A percentile compares a stretch with the other conserved stretches of the same genome.
These are phyloP conservation scores for Saussurea involucrata DNA, from an alignment of 129 eudicot genomes.

Conservation along the genomic window DNA sequence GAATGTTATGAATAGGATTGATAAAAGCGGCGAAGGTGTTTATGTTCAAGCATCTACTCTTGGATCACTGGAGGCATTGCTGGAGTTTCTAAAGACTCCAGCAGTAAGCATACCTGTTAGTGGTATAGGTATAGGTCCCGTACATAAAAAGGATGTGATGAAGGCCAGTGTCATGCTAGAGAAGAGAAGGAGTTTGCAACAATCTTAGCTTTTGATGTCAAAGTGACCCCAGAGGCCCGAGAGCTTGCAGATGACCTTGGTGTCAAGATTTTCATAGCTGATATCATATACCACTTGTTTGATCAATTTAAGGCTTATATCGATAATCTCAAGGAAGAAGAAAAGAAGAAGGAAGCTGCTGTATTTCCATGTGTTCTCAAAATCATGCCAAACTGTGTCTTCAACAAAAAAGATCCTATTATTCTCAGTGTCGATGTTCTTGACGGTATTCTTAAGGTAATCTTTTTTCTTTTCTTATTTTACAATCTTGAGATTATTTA, in stretches of 20 bases:
- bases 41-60: slow-evolving; percentile 95
- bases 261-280: slow-evolving; percentile 76
- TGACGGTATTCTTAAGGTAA: slow-evolving; percentile 87
- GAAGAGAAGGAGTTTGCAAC: slow-evolving; percentile 81
- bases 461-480: too few relatives aligned
- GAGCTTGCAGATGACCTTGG: slow-evolving; percentile 85
- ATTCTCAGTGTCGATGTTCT: slow-evolving; percentile 86
- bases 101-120: slow-evolving; percentile 92
- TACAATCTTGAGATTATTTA: background rate
- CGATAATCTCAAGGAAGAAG: slow-evolving; percentile 86
- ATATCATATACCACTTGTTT: slow-evolving; percentile 77
- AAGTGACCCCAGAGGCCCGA: slow-evolving; percentile 90
- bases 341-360: slow-evolving; percentile 80
- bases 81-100: slow-evolving; percentile 78
- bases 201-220: slow-evolving; percentile 90
- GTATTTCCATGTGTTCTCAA: slow-evolving; percentile 93
- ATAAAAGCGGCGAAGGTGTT: slow-evolving; percentile 90
- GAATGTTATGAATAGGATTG: slow-evolving; percentile 84
- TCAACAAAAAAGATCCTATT: slow-evolving; percentile 91
- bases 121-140: slow-evolving; percentile 96
- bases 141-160: slow-evolving; percentile 94
- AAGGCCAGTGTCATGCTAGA: slow-evolving; percentile 95
- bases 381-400: slow-evolving; percentile 73
- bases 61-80: slow-evolving; percentile 86
- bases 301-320: slow-evolving; percentile 95